Conservation (phyloP, 2,329 filamentous ascomycete species). For the Colletotrichum sansevieriae region DNA sequence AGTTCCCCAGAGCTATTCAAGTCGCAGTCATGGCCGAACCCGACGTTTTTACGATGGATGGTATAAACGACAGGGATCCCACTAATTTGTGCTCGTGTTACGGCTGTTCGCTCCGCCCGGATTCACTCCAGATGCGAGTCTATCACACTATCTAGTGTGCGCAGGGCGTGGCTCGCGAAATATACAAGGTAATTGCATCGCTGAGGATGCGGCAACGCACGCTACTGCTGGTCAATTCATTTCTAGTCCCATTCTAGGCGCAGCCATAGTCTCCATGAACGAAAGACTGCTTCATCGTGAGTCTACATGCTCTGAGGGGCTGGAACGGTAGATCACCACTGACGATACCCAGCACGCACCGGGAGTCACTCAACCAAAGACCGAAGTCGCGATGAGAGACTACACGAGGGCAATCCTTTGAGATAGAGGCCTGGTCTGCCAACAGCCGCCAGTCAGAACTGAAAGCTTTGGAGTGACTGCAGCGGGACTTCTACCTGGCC, state of each 20-base stretch:
- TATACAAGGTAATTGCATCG: not conserved
- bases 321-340: not conserved
- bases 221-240: constrained; percentile 2
- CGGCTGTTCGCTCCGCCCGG: constrained; percentile 3
- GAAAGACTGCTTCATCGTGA: constrained; percentile 9
- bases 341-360: not conserved
- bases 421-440: not conserved
- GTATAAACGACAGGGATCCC: not conserved
- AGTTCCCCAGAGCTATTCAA: constrained; percentile 3
- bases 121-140: constrained; percentile 1
- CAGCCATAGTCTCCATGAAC: not conserved
- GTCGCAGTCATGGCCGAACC: not conserved
- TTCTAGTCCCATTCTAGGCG: constrained; percentile 15
- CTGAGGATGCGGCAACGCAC: constrained; percentile 5
- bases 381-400: not conserved
- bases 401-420: not conserved
- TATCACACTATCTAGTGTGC: not conserved
- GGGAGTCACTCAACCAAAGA: not conserved
- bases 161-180: constrained; percentile 5
- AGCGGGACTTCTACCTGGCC: not conserved
- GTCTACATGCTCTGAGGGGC: not conserved
- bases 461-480: not conserved
- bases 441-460: constrained; percentile 7
- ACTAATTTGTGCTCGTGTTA: constrained; percentile 8
- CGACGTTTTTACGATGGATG: not conserved